Conservation (phyloP, 306 rosid genomes). For the Cucurbita ficifolia region DNA sequence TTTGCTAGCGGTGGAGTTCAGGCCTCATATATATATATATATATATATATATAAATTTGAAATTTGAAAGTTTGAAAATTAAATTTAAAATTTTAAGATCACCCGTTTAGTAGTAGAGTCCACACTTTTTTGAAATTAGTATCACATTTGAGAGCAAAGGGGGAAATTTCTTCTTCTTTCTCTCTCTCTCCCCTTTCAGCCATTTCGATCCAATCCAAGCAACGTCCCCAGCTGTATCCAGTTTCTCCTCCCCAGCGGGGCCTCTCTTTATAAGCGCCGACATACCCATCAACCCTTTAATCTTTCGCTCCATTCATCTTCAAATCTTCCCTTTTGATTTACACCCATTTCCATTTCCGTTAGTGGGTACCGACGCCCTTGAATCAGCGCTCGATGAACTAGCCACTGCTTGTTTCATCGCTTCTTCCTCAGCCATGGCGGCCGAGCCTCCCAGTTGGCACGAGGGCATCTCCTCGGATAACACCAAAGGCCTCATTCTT, state of each 20-base stretch:
- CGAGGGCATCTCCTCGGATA: slow-evolving; percentile 64
- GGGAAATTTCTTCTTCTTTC: background rate
- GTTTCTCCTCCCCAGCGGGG: background rate
- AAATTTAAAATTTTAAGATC: too few relatives aligned
- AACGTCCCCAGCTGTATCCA: slow-evolving; percentile 6
- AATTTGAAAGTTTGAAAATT: too few relatives aligned
- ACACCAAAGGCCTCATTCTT: slow-evolving; percentile 48
- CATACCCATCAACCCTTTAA: background rate
- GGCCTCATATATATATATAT: too few relatives aligned
- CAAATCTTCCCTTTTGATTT: background rate
- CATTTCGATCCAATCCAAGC: background rate
- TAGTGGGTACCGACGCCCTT: background rate
- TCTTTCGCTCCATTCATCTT: background rate
- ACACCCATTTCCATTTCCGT: background rate
- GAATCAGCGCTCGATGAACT: background rate
- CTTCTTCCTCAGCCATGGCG: slow-evolving; percentile 8
- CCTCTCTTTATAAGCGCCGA: background rate
- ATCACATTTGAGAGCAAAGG: background rate
- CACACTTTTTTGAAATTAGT: background rate
- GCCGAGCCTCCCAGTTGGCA: slow-evolving; percentile 34
- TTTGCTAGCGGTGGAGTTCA: too few relatives aligned
- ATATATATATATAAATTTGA: too few relatives aligned
- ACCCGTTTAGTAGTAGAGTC: background rate
- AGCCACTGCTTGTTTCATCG: background rate
- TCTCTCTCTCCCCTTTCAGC: background rate